phyloP scores from a whole-genome alignment of 164 flowering plant genomes.

The Dillenia suffruticosa region DNA sequence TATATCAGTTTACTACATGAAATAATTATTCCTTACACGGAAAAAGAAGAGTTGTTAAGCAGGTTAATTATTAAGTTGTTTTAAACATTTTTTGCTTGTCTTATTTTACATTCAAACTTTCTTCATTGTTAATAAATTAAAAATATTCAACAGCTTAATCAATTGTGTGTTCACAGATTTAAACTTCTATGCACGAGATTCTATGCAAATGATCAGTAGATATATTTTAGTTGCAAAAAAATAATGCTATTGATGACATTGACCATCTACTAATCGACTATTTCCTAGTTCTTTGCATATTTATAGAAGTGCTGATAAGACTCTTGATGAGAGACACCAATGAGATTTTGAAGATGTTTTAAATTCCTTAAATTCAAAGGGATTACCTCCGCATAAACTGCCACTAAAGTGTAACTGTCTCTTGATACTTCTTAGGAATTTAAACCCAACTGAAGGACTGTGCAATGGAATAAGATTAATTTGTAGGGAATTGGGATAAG shows the following conservation, averaged over 20 bases:
- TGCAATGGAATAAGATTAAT: neutral
- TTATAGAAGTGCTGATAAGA: no score
- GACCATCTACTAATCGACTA: neutral
- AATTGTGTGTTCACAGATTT: no score
- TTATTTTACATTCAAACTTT: no score
- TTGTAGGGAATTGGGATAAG: neutral
- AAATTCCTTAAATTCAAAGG: no score
- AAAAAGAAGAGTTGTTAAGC: neutral
- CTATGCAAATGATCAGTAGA: neutral
- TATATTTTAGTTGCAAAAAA: neutral
- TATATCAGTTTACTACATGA: neutral
- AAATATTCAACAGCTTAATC: no score
- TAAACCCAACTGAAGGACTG: neutral
- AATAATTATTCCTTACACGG: neutral
- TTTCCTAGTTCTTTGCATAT: neutral
- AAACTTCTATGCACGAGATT: neutral
- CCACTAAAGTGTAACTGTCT: no score
- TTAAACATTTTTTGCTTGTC: neutral
- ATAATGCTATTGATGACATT: constrained; percentile 5
- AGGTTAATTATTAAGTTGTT: neutral
- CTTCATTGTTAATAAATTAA: no score
- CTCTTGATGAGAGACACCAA: no score
- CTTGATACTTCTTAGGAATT: neutral
- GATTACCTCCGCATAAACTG: no score
- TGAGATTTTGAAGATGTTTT: no score